Base-by-base conservation (phyloP, 129 eudicot species). In the Tagetes erecta region DNA sequence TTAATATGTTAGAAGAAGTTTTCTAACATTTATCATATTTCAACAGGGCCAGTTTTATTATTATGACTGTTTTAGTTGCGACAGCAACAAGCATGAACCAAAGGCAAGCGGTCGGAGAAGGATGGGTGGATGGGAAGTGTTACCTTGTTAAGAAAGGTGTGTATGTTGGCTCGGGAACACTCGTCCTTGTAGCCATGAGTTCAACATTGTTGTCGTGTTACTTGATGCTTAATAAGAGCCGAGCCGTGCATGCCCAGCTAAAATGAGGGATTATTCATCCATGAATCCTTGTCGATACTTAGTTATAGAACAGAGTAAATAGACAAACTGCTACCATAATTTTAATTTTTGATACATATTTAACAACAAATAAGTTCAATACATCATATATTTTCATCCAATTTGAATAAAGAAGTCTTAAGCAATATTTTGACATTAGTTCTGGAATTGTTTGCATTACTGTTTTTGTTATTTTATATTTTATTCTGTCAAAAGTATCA, bases 101-200 rank as follows among this genome's bases (percentile, higher is more conserved):
- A 46, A 81, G 41, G 41, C 98, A 93, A 14, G 33, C 53, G 0
- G 78, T 84, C 31, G 97, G 98, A 20, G 68, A 88, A 79, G 98
- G 98, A 36, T 93, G 98, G 98, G 31, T 84, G 50, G 85, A 83
- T 55, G 91, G 89, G 13, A 85, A 82, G 42, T 93, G 98, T 72
- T 93, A 90, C 81, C 64, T 90, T 9, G 92, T 90, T 2, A 93
- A 83, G 76, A 82, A 88, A 63, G 98, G 97, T 1, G 79, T 93
- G 33, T 93, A 76, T 53, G 50, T 76, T 68, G 91, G 85, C 8
- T 81, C 98, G 3, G 92, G 86, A 20, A 37, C 87, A 20, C 53
- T 90, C 7, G 80, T 80, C 5, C 74, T 93, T n/a, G 13, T 86
- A 4, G 71, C 92, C 7, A 31, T 84, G 6, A 84, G 82, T 58